A percentile compares a stretch with the other conserved stretches of the same genome.
phyloP scores from a whole-genome alignment of 768 basidiomycete species.

The Pulveroboletus sp. region DNA sequence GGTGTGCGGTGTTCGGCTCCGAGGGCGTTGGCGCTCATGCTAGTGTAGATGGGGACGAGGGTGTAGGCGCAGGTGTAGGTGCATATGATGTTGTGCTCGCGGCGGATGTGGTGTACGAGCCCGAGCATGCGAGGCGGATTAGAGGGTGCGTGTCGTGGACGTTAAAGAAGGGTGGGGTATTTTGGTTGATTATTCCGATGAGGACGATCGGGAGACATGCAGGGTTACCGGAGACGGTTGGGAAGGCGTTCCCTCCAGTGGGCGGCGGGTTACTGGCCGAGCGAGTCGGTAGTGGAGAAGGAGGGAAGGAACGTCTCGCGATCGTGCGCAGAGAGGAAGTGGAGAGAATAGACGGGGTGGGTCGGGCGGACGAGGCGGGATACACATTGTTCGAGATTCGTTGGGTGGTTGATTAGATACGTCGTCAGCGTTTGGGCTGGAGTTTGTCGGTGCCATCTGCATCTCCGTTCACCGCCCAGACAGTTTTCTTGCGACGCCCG shows the following conservation, averaged over 20 bases:
- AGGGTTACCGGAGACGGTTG: slow-evolving; percentile 53
- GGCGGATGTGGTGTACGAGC: slow-evolving; percentile 77
- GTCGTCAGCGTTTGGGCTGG: background rate
- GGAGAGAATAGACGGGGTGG: slow-evolving; percentile 48
- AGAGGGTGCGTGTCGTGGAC: slow-evolving; percentile 51
- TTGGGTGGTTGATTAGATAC: slow-evolving; percentile 32
- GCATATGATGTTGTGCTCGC: slow-evolving; percentile 67
- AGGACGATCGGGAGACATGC: slow-evolving; percentile 62
- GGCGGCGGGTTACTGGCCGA: too few species aligned
- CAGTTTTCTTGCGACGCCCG: background rate
- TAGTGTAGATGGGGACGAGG: background rate
- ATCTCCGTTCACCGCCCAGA: background rate
- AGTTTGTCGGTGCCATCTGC: background rate
- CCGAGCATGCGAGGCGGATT: slow-evolving; percentile 66
- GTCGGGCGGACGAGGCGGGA: slow-evolving; percentile 64
- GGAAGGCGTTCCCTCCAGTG: slow-evolving; percentile 42
- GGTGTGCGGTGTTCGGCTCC: slow-evolving; percentile 43
- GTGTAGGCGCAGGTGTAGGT: background rate
- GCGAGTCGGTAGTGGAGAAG: background rate
- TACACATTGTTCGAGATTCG: slow-evolving; percentile 70
- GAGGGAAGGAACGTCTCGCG: slow-evolving; percentile 31
- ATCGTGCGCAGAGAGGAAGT: slow-evolving; percentile 47
- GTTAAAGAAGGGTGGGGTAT: slow-evolving; percentile 44
- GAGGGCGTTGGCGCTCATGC: slow-evolving; percentile 13
- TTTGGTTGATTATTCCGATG: slow-evolving; percentile 71